Evolutionary conservation across 306 rosid genomes (phyloP).

Genomic region (Vicia villosa): DNA sequence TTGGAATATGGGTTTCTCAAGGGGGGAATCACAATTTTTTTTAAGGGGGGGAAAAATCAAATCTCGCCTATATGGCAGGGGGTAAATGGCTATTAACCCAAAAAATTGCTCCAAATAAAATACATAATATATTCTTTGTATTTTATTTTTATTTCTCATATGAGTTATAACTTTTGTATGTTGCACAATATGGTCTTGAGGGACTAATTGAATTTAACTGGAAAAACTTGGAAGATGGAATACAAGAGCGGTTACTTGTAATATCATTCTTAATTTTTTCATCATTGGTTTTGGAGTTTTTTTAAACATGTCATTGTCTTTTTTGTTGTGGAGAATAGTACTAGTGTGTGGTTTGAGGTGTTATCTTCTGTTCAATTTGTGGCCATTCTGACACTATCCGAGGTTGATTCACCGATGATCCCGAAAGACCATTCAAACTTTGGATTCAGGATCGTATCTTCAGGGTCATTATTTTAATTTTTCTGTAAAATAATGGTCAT

Average conservation of each 20-base stretch:
- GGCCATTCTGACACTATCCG: slow-evolving; percentile 78
- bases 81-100: too few relatives aligned
- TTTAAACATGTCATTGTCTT: slow-evolving; percentile 25
- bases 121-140: neutral
- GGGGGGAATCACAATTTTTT: too few relatives aligned
- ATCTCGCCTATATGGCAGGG: too few relatives aligned
- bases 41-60: too few relatives aligned
- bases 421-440: slow-evolving; percentile 72
- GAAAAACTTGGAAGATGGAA: slow-evolving; percentile 65
- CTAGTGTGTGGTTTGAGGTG: slow-evolving; percentile 83
- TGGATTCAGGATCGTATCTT: slow-evolving; percentile 66
- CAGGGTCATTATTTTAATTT: too few relatives aligned
- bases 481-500: too few relatives aligned
- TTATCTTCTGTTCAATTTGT: slow-evolving; percentile 70
- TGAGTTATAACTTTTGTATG: slow-evolving; percentile 33
- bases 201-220: slow-evolving; percentile 80
- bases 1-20: too few relatives aligned
- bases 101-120: neutral
- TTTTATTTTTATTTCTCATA: neutral
- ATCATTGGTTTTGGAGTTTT: slow-evolving; percentile 9
- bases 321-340: slow-evolving; percentile 61
- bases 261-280: slow-evolving; percentile 8
- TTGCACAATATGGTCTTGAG: slow-evolving; percentile 60
- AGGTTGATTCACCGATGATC: slow-evolving; percentile 79
- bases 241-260: slow-evolving; percentile 34